Percentiles rank a stretch among this genome's conserved stretches.
Conservation (phyloP, 371 early-diverging fungal species). For the Rhizomucor pusillus region DNA sequence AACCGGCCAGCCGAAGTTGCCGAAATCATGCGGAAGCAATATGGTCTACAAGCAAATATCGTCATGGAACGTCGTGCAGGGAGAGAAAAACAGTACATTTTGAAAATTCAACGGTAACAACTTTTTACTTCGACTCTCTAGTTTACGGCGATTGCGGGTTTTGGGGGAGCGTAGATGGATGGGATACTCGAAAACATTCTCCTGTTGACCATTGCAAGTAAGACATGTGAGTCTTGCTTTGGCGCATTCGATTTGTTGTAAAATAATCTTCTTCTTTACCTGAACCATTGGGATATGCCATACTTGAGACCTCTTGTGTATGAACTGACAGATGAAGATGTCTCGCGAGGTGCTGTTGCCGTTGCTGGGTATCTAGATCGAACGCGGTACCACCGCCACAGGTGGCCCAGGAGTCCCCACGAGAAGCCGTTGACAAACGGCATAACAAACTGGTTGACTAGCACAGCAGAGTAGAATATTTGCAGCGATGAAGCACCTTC, state of each 20-base stretch:
- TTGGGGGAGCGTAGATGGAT: no score
- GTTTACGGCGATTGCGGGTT: no score
- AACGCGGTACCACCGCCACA: conserved; percentile 44
- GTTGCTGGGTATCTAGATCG: conserved; percentile 9
- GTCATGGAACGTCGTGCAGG: conserved; percentile 55
- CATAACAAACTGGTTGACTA: conserved; percentile 44
- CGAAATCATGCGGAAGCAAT: conserved; percentile 39
- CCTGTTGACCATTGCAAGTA: no score
- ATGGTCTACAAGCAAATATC: conserved; percentile 43
- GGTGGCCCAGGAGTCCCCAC: conserved; percentile 34
- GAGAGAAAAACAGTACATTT: conserved; percentile 55
- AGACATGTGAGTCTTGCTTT: no score
- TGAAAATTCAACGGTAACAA: conserved; percentile 41
- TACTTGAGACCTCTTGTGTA: conserved; percentile 28
- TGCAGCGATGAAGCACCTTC: conserved; percentile 22
- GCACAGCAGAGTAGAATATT: conserved; percentile 35
- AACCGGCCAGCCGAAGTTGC: conserved; percentile 88
- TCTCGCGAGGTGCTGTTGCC: neutral
- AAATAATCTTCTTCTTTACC: no score
- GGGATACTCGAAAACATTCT: no score
- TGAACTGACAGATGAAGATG: conserved; percentile 9
- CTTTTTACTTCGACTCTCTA: neutral
- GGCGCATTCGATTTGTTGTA: no score
- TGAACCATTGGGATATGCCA: conserved; percentile 27
- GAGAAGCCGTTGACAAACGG: conserved; percentile 45